These are phyloP conservation scores for Colletotrichum brevisporum DNA, from an alignment of 2,329 filamentous ascomycete genomes.

Conservation along the genomic window DNA sequence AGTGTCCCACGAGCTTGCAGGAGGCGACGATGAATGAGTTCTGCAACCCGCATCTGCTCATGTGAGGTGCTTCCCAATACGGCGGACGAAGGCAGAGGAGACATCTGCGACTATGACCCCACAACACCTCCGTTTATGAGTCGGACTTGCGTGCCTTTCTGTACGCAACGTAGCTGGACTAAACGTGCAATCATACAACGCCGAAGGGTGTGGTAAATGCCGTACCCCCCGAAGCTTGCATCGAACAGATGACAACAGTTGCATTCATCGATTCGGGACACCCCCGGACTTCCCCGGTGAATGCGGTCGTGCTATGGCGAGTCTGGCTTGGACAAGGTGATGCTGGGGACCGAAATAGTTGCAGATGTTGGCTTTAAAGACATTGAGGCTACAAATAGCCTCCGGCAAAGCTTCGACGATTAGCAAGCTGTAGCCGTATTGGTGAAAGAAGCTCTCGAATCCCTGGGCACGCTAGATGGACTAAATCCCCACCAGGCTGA, in stretches of 20 bases:
- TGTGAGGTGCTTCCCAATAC: slow-evolving; percentile 57
- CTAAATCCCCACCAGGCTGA: too few species aligned
- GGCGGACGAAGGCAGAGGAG: slow-evolving; percentile 51
- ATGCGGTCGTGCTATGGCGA: slow-evolving; percentile 48
- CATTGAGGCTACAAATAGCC: background rate
- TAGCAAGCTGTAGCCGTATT: background rate
- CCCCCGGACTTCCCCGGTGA: slow-evolving; percentile 50
- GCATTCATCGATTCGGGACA: slow-evolving; percentile 49
- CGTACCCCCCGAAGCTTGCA: slow-evolving; percentile 50
- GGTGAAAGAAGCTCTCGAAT: too few species aligned
- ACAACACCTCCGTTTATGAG: slow-evolving; percentile 46
- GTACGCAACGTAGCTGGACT: slow-evolving; percentile 46
- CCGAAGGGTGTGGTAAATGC: slow-evolving; percentile 51
- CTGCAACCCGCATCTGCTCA: slow-evolving; percentile 55
- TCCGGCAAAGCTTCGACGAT: background rate
- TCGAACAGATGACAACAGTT: slow-evolving; percentile 51
- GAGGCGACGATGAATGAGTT: slow-evolving; percentile 56
- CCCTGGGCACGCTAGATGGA: slow-evolving; percentile 1
- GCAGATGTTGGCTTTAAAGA: slow-evolving; percentile 5
- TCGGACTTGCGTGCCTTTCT: slow-evolving; percentile 46
- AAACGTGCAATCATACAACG: slow-evolving; percentile 47
- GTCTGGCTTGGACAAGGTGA: slow-evolving; percentile 10
- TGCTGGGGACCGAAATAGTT: slow-evolving; percentile 1
- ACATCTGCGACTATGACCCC: slow-evolving; percentile 59
- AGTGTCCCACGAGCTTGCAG: slow-evolving; percentile 47